phyloP scores from a whole-genome alignment of 2,329 filamentous ascomycete genomes.

The Fusarium sp. region DNA sequence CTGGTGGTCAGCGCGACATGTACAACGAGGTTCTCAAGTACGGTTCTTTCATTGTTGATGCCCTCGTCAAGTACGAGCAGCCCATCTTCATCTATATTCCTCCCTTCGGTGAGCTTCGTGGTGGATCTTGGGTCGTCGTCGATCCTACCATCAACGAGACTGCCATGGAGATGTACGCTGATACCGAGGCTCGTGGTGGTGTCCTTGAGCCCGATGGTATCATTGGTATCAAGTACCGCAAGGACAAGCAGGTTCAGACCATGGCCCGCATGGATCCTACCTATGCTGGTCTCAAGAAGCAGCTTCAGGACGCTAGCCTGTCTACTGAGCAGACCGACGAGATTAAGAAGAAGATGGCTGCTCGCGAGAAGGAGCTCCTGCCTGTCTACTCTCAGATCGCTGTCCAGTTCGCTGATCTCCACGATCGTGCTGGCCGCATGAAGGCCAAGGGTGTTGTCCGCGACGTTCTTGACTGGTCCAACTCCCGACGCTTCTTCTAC shows the following conservation, averaged over 20 bases:
- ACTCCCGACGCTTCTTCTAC: slow-evolving; percentile 98
- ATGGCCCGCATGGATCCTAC: slow-evolving; percentile 92
- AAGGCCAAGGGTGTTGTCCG: slow-evolving; percentile 96
- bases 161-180: slow-evolving; percentile 99
- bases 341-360: slow-evolving; percentile 85
- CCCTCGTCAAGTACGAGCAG: slow-evolving; percentile 97
- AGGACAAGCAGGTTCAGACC: slow-evolving; percentile 95
- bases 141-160: slow-evolving; percentile 98
- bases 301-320: slow-evolving; percentile 71
- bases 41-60: slow-evolving; percentile 98
- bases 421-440: slow-evolving; percentile 98
- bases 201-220: slow-evolving; percentile 98
- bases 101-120: slow-evolving; percentile 94
- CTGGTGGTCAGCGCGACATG: slow-evolving; percentile 98
- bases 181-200: slow-evolving; percentile 93
- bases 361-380: slow-evolving; percentile 87
- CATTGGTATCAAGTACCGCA: slow-evolving; percentile 97
- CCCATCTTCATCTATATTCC: slow-evolving; percentile 99
- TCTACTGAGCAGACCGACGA: slow-evolving; percentile 78
- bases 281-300: slow-evolving; percentile 86
- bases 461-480: slow-evolving; percentile 83
- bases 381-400: slow-evolving; percentile 96
- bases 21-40: slow-evolving; percentile 99
- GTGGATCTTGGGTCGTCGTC: slow-evolving; percentile 99
- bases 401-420: slow-evolving; percentile 96